These are phyloP conservation scores for Euptelea pleiosperma DNA, from an alignment of 164 flowering plant species.

Conservation along the genomic window DNA sequence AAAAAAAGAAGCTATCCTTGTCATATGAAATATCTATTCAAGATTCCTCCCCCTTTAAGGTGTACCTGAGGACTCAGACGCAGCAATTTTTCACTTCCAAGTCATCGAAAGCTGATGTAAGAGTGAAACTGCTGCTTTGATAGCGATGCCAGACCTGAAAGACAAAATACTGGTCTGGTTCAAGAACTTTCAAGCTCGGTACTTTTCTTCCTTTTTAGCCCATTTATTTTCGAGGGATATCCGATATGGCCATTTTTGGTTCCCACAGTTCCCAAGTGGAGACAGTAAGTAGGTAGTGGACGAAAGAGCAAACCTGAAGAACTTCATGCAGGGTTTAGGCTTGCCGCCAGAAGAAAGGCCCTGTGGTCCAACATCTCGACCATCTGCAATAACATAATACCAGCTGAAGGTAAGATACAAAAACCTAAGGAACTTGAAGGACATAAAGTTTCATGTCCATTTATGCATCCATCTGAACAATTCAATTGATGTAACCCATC, in stretches of 20 bases:
- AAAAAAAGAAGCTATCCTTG: not conserved
- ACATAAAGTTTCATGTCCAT: no score
- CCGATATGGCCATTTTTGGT: not conserved
- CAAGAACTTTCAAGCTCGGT: slow-evolving; percentile 18
- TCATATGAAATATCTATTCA: not conserved
- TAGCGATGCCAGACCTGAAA: slow-evolving; percentile 23
- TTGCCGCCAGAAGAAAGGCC: slow-evolving; percentile 21
- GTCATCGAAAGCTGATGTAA: slow-evolving; percentile 22
- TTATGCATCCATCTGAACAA: no score
- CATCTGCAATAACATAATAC: slow-evolving; percentile 14
- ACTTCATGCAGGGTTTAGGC: slow-evolving; percentile 29
- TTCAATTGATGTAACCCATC: no score
- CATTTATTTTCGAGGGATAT: slow-evolving; percentile 10
- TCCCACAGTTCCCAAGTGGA: no score
- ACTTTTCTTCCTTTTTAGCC: slow-evolving; percentile 9
- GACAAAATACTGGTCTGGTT: slow-evolving; percentile 28
- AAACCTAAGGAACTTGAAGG: no score
- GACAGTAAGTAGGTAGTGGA: no score
- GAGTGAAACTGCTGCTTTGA: slow-evolving; percentile 27
- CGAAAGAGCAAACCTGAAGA: slow-evolving; percentile 22
- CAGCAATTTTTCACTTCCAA: slow-evolving; percentile 24
- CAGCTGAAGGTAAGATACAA: no score
- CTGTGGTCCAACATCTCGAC: slow-evolving; percentile 16
- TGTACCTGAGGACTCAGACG: slow-evolving; percentile 23
- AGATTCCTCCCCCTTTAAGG: slow-evolving; percentile 9